Conservation (phyloP, 352 stramenopile genomes). For the Pythium insidiosum region DNA sequence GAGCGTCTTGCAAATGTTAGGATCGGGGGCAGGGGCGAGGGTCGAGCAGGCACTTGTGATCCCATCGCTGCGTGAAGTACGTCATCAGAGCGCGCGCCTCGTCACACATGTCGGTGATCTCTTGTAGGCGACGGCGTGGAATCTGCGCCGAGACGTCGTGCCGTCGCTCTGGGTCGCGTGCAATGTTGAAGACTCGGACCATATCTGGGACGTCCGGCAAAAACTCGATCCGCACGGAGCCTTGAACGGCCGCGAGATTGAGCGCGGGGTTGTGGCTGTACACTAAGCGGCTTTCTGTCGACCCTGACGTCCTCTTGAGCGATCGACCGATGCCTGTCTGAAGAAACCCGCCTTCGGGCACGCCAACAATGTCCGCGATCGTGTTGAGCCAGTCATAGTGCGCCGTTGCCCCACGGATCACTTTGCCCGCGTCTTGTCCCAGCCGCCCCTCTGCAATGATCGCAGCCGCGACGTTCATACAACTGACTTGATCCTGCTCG, state of each 20-base stretch:
- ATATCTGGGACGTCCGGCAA: constrained; percentile 36
- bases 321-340: constrained; percentile 51
- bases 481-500: constrained; percentile 37
- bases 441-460: constrained; percentile 54
- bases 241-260: constrained; percentile 44
- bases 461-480: constrained; percentile 33
- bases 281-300: constrained; percentile 20
- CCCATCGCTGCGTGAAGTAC: constrained; percentile 45
- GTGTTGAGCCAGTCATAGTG: constrained; percentile 66
- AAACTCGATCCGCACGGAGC: constrained; percentile 47
- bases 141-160: constrained; percentile 40
- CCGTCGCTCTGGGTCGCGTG: constrained; percentile 27
- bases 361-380: constrained; percentile 52
- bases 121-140: constrained; percentile 12
- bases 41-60: constrained; percentile 36
- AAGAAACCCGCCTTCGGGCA: constrained; percentile 35
- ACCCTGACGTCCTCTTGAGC: constrained; percentile 29
- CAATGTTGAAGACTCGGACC: constrained; percentile 38
- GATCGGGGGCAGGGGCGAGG: no score
- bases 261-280: constrained; percentile 50
- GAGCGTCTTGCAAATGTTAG: no score
- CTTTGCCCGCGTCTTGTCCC: constrained; percentile 17
- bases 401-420: constrained; percentile 31
- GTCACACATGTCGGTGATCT: constrained; percentile 28
- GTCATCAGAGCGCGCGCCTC: constrained; percentile 28